Percentiles rank a stretch among this genome's conserved stretches.
These are phyloP conservation scores for Exophiala sp. DNA, from an alignment of 2,329 filamentous ascomycete genomes.

Conservation along the genomic window DNA sequence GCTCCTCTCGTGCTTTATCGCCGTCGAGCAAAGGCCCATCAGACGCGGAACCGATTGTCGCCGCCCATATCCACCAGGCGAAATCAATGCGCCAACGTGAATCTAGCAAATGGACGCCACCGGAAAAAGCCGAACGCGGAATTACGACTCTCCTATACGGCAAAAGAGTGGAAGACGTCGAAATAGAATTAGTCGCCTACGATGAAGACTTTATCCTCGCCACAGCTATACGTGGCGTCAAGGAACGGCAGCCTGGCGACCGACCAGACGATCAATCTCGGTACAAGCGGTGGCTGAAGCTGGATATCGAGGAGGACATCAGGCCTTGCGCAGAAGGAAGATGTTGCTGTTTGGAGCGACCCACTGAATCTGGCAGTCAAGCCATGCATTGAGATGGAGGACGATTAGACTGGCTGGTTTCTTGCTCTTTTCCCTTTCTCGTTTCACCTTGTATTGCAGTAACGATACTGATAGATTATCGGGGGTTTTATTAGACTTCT, in stretches of 20 bases:
- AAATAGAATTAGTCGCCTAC: constrained; percentile 54
- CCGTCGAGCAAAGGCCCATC: background rate
- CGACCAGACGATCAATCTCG: background rate
- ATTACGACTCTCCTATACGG: constrained; percentile 49
- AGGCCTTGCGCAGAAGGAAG: constrained; percentile 37
- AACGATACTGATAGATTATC: too few relatives aligned
- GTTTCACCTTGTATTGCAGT: too few relatives aligned
- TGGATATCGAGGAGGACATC: constrained; percentile 47
- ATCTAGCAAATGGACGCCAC: constrained; percentile 30
- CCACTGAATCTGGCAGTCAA: background rate
- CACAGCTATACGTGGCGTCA: constrained; percentile 44
- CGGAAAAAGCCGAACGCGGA: constrained; percentile 34
- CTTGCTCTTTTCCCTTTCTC: background rate
- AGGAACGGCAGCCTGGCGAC: constrained; percentile 5
- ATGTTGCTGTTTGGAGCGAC: constrained; percentile 33
- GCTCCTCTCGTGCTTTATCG: background rate
- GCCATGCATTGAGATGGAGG: background rate
- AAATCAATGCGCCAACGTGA: constrained; percentile 6
- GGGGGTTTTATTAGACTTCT: too few relatives aligned
- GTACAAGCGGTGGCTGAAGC: constrained; percentile 38
- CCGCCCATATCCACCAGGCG: background rate
- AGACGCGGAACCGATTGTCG: background rate
- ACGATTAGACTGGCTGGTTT: background rate
- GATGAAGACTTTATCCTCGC: constrained; percentile 55
- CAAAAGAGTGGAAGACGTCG: constrained; percentile 45